These are phyloP conservation scores for Wallacemonas sp. DNA, from an alignment of 208 protist genomes.

Conservation along the genomic window DNA sequence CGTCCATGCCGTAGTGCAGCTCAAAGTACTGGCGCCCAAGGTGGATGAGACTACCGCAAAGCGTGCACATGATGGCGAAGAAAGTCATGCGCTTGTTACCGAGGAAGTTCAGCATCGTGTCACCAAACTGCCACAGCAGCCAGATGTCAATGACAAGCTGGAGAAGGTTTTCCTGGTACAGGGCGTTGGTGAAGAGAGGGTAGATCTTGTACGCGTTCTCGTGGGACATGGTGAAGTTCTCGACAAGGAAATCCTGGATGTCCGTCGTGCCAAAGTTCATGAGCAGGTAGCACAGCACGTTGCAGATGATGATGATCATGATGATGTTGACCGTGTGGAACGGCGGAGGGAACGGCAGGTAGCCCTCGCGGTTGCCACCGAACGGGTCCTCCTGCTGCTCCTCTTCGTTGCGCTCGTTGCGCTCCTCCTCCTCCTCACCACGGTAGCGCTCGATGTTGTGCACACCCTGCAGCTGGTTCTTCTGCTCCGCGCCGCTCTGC, in stretches of 20 bases:
- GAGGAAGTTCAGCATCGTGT: slow-evolving; percentile 86
- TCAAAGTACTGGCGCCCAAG: slow-evolving; percentile 81
- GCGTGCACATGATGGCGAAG: slow-evolving; percentile 67
- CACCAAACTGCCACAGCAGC: slow-evolving; percentile 83
- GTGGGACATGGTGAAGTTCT: slow-evolving; percentile 87
- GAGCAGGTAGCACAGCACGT: slow-evolving; percentile 74
- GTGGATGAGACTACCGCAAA: slow-evolving; percentile 79
- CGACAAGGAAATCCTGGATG: slow-evolving; percentile 78
- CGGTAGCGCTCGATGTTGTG: slow-evolving; percentile 50
- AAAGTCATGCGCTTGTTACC: slow-evolving; percentile 82
- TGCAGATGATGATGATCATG: slow-evolving; percentile 80
- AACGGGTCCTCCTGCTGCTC: slow-evolving; percentile 77
- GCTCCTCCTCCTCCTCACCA: slow-evolving; percentile 60
- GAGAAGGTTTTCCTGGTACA: slow-evolving; percentile 90
- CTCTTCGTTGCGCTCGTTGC: slow-evolving; percentile 34
- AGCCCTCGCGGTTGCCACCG: slow-evolving; percentile 51
- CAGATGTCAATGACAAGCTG: slow-evolving; percentile 88
- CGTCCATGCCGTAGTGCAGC: slow-evolving; percentile 84
- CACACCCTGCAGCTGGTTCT: slow-evolving; percentile 54
- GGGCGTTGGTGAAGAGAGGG: slow-evolving; percentile 83
- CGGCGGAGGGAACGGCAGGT: slow-evolving; percentile 82
- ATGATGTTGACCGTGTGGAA: slow-evolving; percentile 91
- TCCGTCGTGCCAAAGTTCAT: slow-evolving; percentile 84
- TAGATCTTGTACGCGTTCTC: slow-evolving; percentile 81
- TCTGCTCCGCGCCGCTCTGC: slow-evolving; percentile 7